These are phyloP conservation scores for Penicillium antarcticum DNA, from an alignment of 495 filamentous ascomycete genomes.

Conservation along the genomic window DNA sequence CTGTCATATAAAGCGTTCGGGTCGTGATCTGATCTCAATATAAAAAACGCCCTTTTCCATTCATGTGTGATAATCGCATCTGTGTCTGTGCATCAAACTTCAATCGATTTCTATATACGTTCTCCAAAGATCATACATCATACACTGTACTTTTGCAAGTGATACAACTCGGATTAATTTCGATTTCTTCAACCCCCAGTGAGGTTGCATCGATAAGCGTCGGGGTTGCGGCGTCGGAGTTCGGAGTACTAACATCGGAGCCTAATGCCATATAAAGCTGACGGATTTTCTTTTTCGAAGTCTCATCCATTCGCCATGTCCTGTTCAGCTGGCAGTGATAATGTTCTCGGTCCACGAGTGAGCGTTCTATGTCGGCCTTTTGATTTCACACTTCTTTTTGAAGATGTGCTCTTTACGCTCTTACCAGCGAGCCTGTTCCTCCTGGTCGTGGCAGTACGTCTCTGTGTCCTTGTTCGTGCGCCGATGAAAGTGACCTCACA, in stretches of 20 bases:
- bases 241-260: not conserved
- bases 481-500: constrained; percentile 27
- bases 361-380: constrained; percentile 25
- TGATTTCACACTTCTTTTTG: constrained; percentile 36
- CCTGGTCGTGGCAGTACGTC: constrained; percentile 16
- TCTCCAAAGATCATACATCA: no score
- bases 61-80: no score
- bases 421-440: constrained; percentile 29
- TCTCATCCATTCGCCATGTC: not conserved
- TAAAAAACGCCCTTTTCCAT: not conserved
- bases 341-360: constrained; percentile 26
- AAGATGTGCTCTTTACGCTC: constrained; percentile 28
- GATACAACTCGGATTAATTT: not conserved
- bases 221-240: no score
- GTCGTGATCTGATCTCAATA: not conserved
- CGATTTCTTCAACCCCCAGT: not conserved
- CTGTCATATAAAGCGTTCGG: constrained; percentile 1
- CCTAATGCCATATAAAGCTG: not conserved
- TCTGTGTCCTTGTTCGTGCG: constrained; percentile 16
- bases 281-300: no score
- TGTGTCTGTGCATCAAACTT: not conserved
- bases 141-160: not conserved
- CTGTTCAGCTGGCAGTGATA: not conserved
- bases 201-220: not conserved
- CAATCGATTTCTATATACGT: not conserved